These are phyloP conservation scores for Cryptococcus maquisensis DNA, from an alignment of 1,284 basidiomycete species.

Conservation along the genomic window DNA sequence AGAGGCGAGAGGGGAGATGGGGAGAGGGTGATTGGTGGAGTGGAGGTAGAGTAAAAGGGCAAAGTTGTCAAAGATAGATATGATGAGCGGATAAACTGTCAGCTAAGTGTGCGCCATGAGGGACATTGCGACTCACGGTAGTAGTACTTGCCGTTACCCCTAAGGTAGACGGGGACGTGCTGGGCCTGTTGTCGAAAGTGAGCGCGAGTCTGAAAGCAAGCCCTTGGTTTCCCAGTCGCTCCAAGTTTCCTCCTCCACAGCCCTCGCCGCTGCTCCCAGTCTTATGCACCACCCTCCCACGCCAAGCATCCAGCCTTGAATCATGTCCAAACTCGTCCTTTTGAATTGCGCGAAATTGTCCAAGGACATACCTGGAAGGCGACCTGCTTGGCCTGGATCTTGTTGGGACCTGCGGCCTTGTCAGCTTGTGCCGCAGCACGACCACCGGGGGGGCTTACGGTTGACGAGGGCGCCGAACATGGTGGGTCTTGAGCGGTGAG, in stretches of 20 bases:
- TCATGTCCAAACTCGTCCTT: no score
- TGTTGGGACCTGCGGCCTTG: constrained; percentile 33
- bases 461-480: constrained; percentile 30
- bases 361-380: constrained; percentile 37
- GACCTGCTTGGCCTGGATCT: constrained; percentile 44
- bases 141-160: constrained; percentile 40
- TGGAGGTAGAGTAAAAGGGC: neutral
- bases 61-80: neutral
- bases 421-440: neutral
- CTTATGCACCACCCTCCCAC: no score
- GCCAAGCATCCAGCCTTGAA: no score
- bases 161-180: constrained; percentile 42
- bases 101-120: neutral
- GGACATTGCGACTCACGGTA: constrained; percentile 33
- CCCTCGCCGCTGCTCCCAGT: neutral
- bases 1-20: neutral
- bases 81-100: no score
- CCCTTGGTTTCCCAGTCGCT: neutral
- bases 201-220: neutral
- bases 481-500: constrained; percentile 10
- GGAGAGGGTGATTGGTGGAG: neutral
- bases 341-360: neutral
- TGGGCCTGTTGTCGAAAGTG: constrained; percentile 17
- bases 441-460: constrained; percentile 21
- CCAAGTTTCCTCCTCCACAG: neutral